A percentile compares a stretch with the other conserved stretches of the same genome.
These are phyloP conservation scores for Plasmodium fragile DNA, from an alignment of 169 alveolate genomes.

Conservation along the genomic window DNA sequence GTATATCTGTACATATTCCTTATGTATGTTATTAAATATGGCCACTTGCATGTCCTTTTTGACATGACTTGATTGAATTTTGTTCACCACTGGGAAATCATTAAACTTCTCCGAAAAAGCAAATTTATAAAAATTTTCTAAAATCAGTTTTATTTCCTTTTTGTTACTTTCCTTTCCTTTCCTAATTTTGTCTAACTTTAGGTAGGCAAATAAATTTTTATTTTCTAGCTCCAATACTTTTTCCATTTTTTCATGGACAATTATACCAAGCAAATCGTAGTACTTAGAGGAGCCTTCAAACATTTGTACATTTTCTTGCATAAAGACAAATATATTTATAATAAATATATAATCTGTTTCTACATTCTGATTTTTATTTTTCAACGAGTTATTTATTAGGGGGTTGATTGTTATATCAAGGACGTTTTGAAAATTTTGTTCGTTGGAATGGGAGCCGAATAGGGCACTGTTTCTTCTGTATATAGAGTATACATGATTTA, in stretches of 20 bases:
- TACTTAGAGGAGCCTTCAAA: slow-evolving; percentile 63
- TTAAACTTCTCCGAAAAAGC: slow-evolving; percentile 37
- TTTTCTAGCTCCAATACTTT: slow-evolving; percentile 35
- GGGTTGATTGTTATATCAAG: slow-evolving; percentile 74
- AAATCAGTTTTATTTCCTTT: slow-evolving; percentile 24
- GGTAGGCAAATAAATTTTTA: background rate
- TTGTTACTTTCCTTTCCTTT: slow-evolving; percentile 11
- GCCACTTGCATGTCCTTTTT: slow-evolving; percentile 14
- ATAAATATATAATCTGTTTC: slow-evolving; percentile 61
- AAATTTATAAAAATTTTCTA: slow-evolving; percentile 63
- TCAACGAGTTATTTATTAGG: slow-evolving; percentile 64
- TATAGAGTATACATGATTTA: slow-evolving; percentile 44
- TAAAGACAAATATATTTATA: slow-evolving; percentile 50
- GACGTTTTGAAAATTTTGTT: slow-evolving; percentile 66
- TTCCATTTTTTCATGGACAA: slow-evolving; percentile 46
- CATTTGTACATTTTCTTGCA: slow-evolving; percentile 51
- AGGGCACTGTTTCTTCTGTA: slow-evolving; percentile 23
- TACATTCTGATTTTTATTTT: slow-evolving; percentile 30
- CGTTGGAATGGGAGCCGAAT: slow-evolving; percentile 7
- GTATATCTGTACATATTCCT: slow-evolving; percentile 27
- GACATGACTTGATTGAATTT: slow-evolving; percentile 39
- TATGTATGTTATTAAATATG: slow-evolving; percentile 13
- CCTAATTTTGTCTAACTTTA: slow-evolving; percentile 39
- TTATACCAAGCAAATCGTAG: slow-evolving; percentile 42
- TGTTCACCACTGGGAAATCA: slow-evolving; percentile 21